These are phyloP conservation scores for Cercophora scortea DNA, from an alignment of 495 filamentous ascomycete species.

Conservation along the genomic window DNA sequence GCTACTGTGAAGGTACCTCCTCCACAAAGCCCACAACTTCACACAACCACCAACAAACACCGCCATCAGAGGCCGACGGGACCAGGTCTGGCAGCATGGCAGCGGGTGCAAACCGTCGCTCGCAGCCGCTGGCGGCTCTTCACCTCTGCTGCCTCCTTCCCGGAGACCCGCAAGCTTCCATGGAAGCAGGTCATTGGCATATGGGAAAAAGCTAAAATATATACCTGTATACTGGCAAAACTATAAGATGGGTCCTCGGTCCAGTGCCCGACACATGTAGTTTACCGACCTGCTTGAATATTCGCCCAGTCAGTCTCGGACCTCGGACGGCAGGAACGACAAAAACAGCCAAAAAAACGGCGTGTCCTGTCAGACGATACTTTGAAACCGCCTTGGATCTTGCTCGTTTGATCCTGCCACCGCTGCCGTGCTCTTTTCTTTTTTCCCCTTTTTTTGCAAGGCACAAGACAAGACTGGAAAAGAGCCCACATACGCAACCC, in stretches of 20 bases:
- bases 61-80: conserved; percentile 3
- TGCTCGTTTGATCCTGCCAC: neutral
- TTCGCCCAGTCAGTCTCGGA: conserved; percentile 20
- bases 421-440: neutral
- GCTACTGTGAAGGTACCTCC: conserved; percentile 1
- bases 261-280: conserved; percentile 20
- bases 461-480: too few species aligned
- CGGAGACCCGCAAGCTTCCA: conserved; percentile 1
- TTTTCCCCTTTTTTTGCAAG: neutral
- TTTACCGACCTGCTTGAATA: conserved; percentile 13
- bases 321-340: conserved; percentile 25
- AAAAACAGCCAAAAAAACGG: conserved; percentile 7
- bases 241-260: conserved; percentile 29
- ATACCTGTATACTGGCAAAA: conserved; percentile 6
- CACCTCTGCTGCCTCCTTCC: neutral
- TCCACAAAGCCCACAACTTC: neutral
- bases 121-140: conserved; percentile 2
- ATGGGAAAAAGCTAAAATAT: neutral
- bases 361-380: neutral
- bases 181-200: neutral
- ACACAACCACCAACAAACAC: neutral
- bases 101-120: neutral
- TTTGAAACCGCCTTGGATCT: conserved; percentile 1
- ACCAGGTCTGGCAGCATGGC: conserved; percentile 3
- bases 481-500: too few species aligned